Percentiles rank a stretch among this genome's conserved stretches.
phyloP scores from a whole-genome alignment of 2,329 filamentous ascomycete genomes.

The Botrytis cinerea region DNA sequence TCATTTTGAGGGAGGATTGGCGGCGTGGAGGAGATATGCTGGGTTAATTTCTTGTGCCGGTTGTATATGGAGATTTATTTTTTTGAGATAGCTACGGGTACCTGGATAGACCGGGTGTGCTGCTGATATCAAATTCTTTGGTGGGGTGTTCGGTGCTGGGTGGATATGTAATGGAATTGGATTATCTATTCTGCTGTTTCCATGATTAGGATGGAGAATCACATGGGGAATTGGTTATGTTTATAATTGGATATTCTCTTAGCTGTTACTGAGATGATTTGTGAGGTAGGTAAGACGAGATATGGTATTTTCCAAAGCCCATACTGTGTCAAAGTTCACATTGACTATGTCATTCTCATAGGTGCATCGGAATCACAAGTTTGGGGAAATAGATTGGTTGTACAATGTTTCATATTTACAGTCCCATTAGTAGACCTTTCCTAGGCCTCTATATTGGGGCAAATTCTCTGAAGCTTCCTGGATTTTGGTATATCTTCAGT shows the following conservation, averaged over 20 bases:
- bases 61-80: constrained; percentile 32
- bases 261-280: accelerated
- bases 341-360: not conserved
- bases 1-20: constrained; percentile 37
- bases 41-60: constrained; percentile 34
- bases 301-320: not conserved
- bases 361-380: not conserved
- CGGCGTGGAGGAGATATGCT: constrained; percentile 11
- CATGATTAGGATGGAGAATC: not conserved
- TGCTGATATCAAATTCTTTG: constrained; percentile 34
- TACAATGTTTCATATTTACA: constrained; percentile 26
- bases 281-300: not conserved
- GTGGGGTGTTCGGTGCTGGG: constrained; percentile 4
- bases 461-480: constrained; percentile 6
- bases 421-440: not conserved
- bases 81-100: constrained; percentile 36
- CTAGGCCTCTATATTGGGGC: not conserved
- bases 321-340: not conserved
- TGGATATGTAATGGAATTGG: not conserved
- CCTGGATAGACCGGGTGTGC: constrained; percentile 25
- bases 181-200: not conserved
- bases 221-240: not conserved
- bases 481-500: not conserved
- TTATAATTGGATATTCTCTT: not conserved
- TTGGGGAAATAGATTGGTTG: not conserved